phyloP scores from a whole-genome alignment of 257 asterid species.

The Dorcoceras hygrometricum region DNA sequence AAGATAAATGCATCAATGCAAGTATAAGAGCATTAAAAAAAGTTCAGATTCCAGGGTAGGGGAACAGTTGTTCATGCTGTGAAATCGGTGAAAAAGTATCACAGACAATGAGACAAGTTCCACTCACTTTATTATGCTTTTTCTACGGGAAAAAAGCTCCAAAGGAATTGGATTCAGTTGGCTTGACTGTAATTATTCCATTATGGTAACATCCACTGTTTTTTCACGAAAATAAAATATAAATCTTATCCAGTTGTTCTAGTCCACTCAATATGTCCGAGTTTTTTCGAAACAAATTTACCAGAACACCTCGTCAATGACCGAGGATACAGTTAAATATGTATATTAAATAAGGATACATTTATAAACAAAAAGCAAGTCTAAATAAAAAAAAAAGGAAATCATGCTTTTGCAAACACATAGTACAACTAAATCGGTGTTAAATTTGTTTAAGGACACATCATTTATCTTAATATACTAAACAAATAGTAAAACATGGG shows the following conservation, averaged over 20 bases:
- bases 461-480: neutral
- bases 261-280: neutral
- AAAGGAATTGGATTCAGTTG: neutral
- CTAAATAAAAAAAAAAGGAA: too few relatives aligned
- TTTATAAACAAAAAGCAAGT: too few relatives aligned
- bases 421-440: neutral
- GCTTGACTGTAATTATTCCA: neutral
- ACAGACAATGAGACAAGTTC: neutral
- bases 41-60: neutral
- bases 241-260: neutral
- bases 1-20: neutral
- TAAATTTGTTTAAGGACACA: neutral
- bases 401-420: too few relatives aligned
- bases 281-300: neutral
- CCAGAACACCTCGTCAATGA: neutral
- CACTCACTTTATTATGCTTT: neutral
- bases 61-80: neutral
- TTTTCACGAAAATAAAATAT: neutral
- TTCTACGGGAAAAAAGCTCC: neutral
- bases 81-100: neutral
- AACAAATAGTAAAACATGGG: neutral
- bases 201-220: neutral
- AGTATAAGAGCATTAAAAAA: neutral
- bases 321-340: too few relatives aligned
- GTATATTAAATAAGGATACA: too few relatives aligned